Evolutionary conservation across 306 rosid species (phyloP).

Genomic region (Luffa acutangula): DNA sequence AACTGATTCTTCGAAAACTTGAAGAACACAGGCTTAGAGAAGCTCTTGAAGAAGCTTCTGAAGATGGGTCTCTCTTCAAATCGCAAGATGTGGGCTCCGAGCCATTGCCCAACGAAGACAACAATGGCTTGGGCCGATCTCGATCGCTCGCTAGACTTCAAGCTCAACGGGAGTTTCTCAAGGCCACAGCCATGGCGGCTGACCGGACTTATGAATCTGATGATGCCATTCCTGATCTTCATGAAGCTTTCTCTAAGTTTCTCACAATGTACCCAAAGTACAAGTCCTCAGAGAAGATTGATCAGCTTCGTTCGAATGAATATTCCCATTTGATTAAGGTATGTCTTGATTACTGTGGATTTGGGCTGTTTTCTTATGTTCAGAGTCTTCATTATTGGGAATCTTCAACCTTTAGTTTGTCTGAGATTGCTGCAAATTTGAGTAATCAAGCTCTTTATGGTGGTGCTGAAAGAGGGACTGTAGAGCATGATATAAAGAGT

Average conservation of each 20-base stretch:
- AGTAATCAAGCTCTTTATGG: conserved; percentile 93
- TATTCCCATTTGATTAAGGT: conserved; percentile 71
- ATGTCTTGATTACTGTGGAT: conserved; percentile 94
- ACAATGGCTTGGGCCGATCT: conserved; percentile 53
- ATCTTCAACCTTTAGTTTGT: conserved; percentile 88
- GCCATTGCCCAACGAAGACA: conserved; percentile 22
- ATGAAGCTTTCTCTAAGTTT: conserved; percentile 62
- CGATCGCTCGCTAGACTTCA: conserved; percentile 71
- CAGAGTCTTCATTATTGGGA: conserved; percentile 97
- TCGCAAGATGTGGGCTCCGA: conserved; percentile 73
- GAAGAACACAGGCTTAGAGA: conserved; percentile 89
- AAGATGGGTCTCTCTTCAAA: conserved; percentile 69
- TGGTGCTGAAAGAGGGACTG: conserved; percentile 82
- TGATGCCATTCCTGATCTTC: conserved; percentile 48
- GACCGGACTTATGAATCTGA: conserved; percentile 64
- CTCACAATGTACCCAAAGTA: conserved; percentile 74
- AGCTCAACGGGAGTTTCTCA: conserved; percentile 69
- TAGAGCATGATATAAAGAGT: conserved; percentile 76
- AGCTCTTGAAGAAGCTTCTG: conserved; percentile 97
- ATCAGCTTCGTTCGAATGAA: conserved; percentile 62
- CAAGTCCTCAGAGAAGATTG: conserved; percentile 54
- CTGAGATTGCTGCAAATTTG: conserved; percentile 93
- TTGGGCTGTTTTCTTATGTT: conserved; percentile 80
- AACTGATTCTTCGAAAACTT: conserved; percentile 64
- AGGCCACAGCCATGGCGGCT: conserved; percentile 71